Base-by-base conservation (phyloP, 345 rosid species). In the Lepidium didymum region DNA sequence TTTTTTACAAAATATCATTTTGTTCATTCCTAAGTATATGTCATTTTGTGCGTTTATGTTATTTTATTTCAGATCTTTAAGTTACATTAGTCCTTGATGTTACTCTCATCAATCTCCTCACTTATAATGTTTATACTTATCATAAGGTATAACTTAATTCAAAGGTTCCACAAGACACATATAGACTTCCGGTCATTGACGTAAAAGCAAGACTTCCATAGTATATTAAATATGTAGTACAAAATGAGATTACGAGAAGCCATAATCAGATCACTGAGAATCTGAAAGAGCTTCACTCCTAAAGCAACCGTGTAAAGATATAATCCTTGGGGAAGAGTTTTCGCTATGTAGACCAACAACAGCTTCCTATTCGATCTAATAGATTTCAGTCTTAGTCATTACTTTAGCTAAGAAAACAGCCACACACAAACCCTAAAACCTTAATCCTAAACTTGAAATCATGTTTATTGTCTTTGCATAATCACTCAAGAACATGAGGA, bases 271-370 rank as follows among this genome's bases (percentile, higher is more conserved):
- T 79, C 78, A 68, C 68, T 82, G 64, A 87, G 76, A 69, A 90
- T 81, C 73, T 76, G 82, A 70, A 77, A 77, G 64, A 84, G 90
- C n/a, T 72, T 81, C 87, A 44, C 97, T 82, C 75, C 73, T 73
- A 68, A 72, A 74, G 60, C 93, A 87, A 25, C 90, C 95, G 52
- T 82, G 81, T 33, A 82, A 46, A 64, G 75, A 43, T 58, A 87
- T 75, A 62, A 83, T 78, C 56, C 68, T 47, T 3, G 62, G 72
- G 55, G 64, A 81, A 46, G 77, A 67, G 55, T 52, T 71, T 16
- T 62, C 67, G 42, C 38, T 77, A 79, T 46, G 62, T 75, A 21
- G 46, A 66, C 14, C 71, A 14, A 62, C 64, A 73, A 65, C 65
- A 49, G 78, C 56, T 81, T 82, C 68, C 81, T 25, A 69, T 52